Percentiles rank a stretch among this genome's conserved stretches.
Evolutionary conservation across 148 eudicot species (phyloP).

Genomic region (Bassia scoparia): DNA sequence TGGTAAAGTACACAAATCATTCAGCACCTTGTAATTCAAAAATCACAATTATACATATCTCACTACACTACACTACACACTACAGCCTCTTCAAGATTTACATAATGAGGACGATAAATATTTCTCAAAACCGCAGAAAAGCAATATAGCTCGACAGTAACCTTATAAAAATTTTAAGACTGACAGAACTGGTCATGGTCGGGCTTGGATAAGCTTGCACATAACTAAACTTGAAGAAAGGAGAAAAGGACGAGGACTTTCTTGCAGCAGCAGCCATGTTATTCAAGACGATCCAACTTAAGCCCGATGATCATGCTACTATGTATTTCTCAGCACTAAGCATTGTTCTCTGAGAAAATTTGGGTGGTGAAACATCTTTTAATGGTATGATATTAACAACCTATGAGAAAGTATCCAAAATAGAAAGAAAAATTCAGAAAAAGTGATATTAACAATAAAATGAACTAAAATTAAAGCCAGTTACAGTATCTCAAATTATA

Average conservation of each 20-base stretch:
- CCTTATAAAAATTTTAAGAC: too few species aligned
- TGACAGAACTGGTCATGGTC: too few species aligned
- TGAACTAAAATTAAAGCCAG: not conserved
- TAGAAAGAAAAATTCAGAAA: too few species aligned
- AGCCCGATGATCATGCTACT: conserved; percentile 47
- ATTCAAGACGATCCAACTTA: not conserved
- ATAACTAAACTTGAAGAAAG: conserved; percentile 42
- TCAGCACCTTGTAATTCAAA: too few species aligned
- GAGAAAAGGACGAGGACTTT: not conserved
- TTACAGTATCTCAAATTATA: not conserved
- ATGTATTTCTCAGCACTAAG: conserved; percentile 67
- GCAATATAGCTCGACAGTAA: too few species aligned
- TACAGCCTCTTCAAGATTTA: too few species aligned
- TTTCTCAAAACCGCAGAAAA: too few species aligned
- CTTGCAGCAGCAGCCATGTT: not conserved
- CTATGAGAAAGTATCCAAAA: conserved; percentile 32
- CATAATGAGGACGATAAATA: too few species aligned
- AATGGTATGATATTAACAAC: conserved; percentile 56
- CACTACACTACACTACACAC: too few species aligned
- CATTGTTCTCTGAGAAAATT: conserved; percentile 52
- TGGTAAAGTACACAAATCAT: too few species aligned
- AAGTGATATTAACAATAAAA: not conserved
- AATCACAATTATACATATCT: too few species aligned
- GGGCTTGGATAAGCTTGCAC: conserved; percentile 68
- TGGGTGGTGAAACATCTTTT: conserved; percentile 67